Conservation (phyloP, 345 rosid species). For the Euphorbia tirucalli region DNA sequence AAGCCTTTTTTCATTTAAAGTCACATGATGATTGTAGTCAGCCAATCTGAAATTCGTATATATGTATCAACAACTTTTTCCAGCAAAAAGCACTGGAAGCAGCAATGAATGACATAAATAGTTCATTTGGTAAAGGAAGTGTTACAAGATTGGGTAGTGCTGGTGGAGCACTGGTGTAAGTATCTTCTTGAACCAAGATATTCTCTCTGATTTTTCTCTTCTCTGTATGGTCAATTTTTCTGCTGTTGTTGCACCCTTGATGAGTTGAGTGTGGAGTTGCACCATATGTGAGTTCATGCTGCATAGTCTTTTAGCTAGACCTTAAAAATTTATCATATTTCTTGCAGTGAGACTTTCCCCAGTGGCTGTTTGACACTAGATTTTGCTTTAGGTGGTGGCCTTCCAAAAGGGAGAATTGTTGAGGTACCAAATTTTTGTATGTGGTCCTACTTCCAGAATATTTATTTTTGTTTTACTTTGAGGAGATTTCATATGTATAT, state of each 20-base stretch:
- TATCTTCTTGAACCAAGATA: conserved; percentile 2
- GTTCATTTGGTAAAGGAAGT: conserved; percentile 91
- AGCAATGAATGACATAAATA: conserved; percentile 88
- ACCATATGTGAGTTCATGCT: background rate
- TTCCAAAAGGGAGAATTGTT: conserved; percentile 90
- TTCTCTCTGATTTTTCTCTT: background rate
- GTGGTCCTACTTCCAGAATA: background rate
- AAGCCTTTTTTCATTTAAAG: no score
- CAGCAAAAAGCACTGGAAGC: conserved; percentile 97
- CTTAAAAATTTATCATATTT: conserved; percentile 18
- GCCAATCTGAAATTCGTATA: background rate
- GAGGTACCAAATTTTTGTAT: conserved; percentile 48
- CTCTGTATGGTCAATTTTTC: background rate
- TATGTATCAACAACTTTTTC: background rate
- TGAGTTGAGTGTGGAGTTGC: background rate
- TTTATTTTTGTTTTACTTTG: background rate
- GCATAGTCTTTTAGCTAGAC: background rate
- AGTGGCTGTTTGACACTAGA: conserved; percentile 91
- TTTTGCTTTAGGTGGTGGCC: conserved; percentile 96
- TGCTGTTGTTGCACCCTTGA: background rate
- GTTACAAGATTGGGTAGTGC: conserved; percentile 95
- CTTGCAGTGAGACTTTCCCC: conserved; percentile 81
- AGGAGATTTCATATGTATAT: background rate
- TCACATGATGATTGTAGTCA: background rate
- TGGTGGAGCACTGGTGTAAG: conserved; percentile 92